Conservation (phyloP, 495 filamentous ascomycete genomes). For the Talaromyces wortmannii region DNA sequence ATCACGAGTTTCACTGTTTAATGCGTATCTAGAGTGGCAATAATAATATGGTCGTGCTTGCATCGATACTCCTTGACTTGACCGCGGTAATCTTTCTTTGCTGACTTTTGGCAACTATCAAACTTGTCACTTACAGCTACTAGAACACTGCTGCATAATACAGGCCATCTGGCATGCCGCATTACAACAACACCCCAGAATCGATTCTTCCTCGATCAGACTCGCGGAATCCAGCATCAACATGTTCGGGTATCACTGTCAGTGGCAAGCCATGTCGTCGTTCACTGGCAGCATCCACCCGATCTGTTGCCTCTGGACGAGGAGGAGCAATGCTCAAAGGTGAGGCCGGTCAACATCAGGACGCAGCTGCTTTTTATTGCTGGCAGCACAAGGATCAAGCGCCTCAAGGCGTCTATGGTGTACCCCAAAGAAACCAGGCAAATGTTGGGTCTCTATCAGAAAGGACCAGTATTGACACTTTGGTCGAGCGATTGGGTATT, state of each 20-base stretch:
- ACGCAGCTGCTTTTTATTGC: conserved; percentile 63
- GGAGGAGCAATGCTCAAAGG: conserved; percentile 35
- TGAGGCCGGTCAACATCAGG: conserved; percentile 28
- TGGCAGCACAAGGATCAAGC: conserved; percentile 95
- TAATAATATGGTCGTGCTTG: too few species aligned
- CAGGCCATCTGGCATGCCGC: conserved; percentile 49
- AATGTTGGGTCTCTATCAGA: conserved; percentile 12
- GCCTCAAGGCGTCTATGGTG: neutral
- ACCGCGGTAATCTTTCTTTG: too few species aligned
- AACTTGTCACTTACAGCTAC: too few species aligned
- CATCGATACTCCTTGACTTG: too few species aligned
- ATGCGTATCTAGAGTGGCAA: too few species aligned
- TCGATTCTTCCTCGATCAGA: conserved; percentile 68
- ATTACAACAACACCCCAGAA: conserved; percentile 80
- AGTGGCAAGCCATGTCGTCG: conserved; percentile 76
- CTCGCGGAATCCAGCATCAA: conserved; percentile 74
- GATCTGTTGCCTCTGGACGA: conserved; percentile 26
- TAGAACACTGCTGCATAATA: too few species aligned
- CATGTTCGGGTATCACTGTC: conserved; percentile 79
- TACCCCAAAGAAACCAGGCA: neutral
- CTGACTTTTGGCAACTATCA: too few species aligned
- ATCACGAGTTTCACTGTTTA: too few species aligned
- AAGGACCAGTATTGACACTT: conserved; percentile 73
- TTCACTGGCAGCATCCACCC: conserved; percentile 38
- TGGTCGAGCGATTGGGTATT: conserved; percentile 72